Evolutionary conservation across 805 yeast genomes (phyloP).

Genomic region (Komagataella pseudopastoris): DNA sequence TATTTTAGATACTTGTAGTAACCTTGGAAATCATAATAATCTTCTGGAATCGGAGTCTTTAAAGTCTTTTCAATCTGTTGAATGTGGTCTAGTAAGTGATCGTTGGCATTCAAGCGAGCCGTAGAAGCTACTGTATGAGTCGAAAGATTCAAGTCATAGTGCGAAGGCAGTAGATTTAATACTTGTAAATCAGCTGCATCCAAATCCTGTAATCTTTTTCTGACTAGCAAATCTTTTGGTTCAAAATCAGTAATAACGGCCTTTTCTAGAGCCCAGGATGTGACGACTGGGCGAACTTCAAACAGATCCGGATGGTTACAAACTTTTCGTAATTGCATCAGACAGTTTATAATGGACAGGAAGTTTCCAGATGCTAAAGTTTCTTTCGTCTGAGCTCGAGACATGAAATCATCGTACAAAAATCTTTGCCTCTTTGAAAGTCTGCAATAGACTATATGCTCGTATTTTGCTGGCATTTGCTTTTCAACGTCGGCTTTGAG

Average conservation of each 20-base stretch:
- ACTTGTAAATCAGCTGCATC: conserved; percentile 32
- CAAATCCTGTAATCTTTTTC: conserved; percentile 13
- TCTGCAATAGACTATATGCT: conserved; percentile 86
- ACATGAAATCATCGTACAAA: conserved; percentile 92
- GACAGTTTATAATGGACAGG: conserved; percentile 86
- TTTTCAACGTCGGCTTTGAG: conserved; percentile 94
- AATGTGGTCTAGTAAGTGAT: conserved; percentile 29
- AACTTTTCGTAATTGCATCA: conserved; percentile 95
- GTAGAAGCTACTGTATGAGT: conserved; percentile 33
- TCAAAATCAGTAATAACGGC: conserved; percentile 43
- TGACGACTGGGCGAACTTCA: conserved; percentile 88
- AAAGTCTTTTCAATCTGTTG: conserved; percentile 24
- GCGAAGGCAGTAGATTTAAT: conserved; percentile 46
- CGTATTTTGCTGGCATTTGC: conserved; percentile 98
- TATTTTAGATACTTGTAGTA: conserved; percentile 48
- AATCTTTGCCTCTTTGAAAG: conserved; percentile 85
- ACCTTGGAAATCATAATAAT: conserved; percentile 29
- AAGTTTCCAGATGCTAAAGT: conserved; percentile 92
- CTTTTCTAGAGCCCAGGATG: conserved; percentile 68
- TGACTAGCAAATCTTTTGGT: conserved; percentile 24
- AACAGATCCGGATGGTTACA: conserved; percentile 95
- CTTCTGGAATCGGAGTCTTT: conserved; percentile 13
- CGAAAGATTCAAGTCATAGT: conserved; percentile 24
- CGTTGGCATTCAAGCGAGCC: conserved; percentile 30
- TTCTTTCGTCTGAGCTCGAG: conserved; percentile 88